Base-by-base conservation (phyloP, 495 filamentous ascomycete genomes). In the Aspergillus incahuasiensis region DNA sequence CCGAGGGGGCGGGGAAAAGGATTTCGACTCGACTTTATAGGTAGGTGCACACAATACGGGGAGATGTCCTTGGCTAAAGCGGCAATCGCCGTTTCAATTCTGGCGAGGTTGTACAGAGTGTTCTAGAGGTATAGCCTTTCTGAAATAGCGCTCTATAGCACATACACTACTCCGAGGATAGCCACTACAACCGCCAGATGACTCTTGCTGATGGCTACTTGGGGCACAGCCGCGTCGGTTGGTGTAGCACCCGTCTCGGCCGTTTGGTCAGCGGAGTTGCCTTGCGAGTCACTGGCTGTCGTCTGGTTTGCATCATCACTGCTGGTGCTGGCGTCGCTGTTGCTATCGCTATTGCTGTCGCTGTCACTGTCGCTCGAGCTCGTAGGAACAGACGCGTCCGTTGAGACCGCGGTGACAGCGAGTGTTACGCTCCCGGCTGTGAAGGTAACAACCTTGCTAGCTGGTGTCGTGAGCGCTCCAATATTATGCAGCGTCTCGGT, bases 401-500 rank as follows among this genome's bases (percentile, higher is more conserved):
- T 19, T 5, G 28, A 38, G 1, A 30, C 34, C n/a, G 22, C 30
- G 2, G 41, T 54, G 25, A 54, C 16, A 13, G 5, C 1, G 5
- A 3, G 1, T 8, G 7, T 5, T 13, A 12, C 3, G 15, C 18
- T 11, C 2, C 41, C 52, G 8, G 2, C 12, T 6, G 25, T 38
- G 5, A 13, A 54, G 0, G 18, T 45, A 1, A 35, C 41, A 15
- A 41, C 46, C 41, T 6, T 28, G 13, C 52, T 54, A 15, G 25
- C 28, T 19, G 52, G 52, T 0, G 25, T 54, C 1, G 52, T 54
- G 12, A 54, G 28, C 0, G 41, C 42, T 6, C 52, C 52, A 12
- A 15, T 35, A 38, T 54, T 46, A 2, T 8, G 7, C 28, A 54
- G 30, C 6, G 52, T 54, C 25, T 54, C 52, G 9, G 52, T 46